A percentile compares a stretch with the other conserved stretches of the same genome.
phyloP scores from a whole-genome alignment of 2,329 filamentous ascomycete species.

The Periconia sp. region DNA sequence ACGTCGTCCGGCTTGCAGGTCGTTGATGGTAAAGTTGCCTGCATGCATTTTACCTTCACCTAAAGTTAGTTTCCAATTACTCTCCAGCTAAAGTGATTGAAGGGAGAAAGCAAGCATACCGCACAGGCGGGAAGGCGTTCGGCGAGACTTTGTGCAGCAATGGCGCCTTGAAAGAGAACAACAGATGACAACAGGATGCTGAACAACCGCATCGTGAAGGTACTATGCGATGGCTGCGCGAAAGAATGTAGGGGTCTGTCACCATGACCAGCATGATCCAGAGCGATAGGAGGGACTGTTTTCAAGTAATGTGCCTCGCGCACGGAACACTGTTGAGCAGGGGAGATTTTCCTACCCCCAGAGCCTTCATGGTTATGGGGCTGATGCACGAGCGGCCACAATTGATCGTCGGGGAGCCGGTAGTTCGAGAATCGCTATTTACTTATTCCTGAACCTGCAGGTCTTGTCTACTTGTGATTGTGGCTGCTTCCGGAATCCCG shows the following conservation, averaged over 20 bases:
- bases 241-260: background rate
- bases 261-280: background rate
- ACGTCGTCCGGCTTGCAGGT: constrained; percentile 30
- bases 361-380: too few relatives aligned
- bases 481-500: too few relatives aligned
- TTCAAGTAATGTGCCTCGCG: too few relatives aligned
- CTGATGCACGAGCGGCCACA: too few relatives aligned
- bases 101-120: background rate
- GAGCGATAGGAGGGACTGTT: too few relatives aligned
- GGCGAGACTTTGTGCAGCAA: background rate
- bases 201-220: constrained; percentile 45
- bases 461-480: too few relatives aligned
- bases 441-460: too few relatives aligned
- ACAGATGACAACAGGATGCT: constrained; percentile 41
- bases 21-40: constrained; percentile 18
- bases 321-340: too few relatives aligned
- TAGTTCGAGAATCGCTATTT: too few relatives aligned
- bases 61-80: constrained; percentile 1
- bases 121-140: constrained; percentile 6
- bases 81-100: too few relatives aligned
- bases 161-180: background rate
- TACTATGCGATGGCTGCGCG: constrained; percentile 23
- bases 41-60: constrained; percentile 23
- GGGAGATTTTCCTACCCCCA: too few relatives aligned
- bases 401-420: too few relatives aligned